These are phyloP conservation scores for Posidonia oceanica DNA, from an alignment of 116 monocot genomes.

Conservation along the genomic window DNA sequence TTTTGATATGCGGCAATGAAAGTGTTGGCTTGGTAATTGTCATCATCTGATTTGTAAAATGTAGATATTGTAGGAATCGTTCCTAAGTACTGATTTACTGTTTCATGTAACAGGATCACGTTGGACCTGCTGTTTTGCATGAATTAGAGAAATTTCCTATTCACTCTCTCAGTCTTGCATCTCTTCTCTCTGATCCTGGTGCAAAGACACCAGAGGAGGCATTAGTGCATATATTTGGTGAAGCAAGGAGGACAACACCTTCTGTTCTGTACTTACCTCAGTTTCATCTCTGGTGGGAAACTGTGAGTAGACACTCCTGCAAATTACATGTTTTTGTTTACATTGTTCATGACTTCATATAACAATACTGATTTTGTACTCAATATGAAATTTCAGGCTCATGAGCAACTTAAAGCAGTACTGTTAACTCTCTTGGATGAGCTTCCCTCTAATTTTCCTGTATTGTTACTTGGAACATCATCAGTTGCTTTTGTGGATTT, in stretches of 20 bases:
- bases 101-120: conserved; percentile 64
- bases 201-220: conserved; percentile 99
- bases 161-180: conserved; percentile 90
- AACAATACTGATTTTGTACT: conserved; percentile 3
- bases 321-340: neutral
- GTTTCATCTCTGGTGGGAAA: conserved; percentile 99
- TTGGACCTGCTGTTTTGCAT: conserved; percentile 95
- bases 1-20: conserved; percentile 89
- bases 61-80: neutral
- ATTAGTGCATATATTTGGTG: conserved; percentile 95
- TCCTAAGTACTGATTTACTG: conserved; percentile 7
- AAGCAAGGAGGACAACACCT: conserved; percentile 90
- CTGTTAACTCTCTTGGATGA: conserved; percentile 90
- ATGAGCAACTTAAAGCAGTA: conserved; percentile 93
- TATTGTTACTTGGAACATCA: conserved; percentile 76
- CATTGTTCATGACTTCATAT: neutral
- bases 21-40: conserved; percentile 76
- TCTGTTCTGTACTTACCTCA: conserved; percentile 91
- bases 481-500: conserved; percentile 50
- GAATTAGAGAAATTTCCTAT: conserved; percentile 97
- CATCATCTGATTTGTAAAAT: neutral
- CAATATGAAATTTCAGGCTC: conserved; percentile 43
- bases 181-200: conserved; percentile 98
- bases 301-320: conserved; percentile 37
- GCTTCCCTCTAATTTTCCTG: conserved; percentile 85